Conservation (phyloP, 2,329 filamentous ascomycete species). For the Ophiosphaerella herpotricha region DNA sequence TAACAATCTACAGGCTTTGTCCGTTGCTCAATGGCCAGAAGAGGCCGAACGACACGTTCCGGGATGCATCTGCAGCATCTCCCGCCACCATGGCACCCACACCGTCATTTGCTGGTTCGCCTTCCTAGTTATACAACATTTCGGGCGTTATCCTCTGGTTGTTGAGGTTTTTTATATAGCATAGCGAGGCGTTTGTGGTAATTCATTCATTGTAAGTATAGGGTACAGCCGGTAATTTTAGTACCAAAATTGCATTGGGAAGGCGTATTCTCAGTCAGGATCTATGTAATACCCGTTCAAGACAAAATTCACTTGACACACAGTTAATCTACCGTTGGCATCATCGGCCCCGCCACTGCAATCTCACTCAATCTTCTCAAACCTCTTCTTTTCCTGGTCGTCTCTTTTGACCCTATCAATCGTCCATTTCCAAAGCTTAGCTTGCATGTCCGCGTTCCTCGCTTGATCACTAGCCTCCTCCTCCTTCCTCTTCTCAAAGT, state of each 20-base stretch:
- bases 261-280: background rate
- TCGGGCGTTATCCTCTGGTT: background rate
- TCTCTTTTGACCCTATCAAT: conserved; percentile 34
- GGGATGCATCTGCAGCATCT: conserved; percentile 38
- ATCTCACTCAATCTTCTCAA: conserved; percentile 18
- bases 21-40: conserved; percentile 46
- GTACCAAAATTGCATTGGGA: background rate
- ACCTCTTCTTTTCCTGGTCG: conserved; percentile 29
- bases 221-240: background rate
- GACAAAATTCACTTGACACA: background rate
- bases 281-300: background rate
- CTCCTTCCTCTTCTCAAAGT: conserved; percentile 51
- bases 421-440: conserved; percentile 54
- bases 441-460: conserved; percentile 52
- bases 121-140: background rate
- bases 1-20: conserved; percentile 41
- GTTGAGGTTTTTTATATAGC: background rate
- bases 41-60: conserved; percentile 46
- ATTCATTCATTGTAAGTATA: background rate
- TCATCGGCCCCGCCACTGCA: background rate
- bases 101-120: conserved; percentile 18
- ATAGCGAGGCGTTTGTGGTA: conserved; percentile 13
- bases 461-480: conserved; percentile 52
- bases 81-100: conserved; percentile 21
- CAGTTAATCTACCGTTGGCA: too few species aligned